Conservation (phyloP, 495 filamentous ascomycete genomes). For the Aspergillus taichungensis region DNA sequence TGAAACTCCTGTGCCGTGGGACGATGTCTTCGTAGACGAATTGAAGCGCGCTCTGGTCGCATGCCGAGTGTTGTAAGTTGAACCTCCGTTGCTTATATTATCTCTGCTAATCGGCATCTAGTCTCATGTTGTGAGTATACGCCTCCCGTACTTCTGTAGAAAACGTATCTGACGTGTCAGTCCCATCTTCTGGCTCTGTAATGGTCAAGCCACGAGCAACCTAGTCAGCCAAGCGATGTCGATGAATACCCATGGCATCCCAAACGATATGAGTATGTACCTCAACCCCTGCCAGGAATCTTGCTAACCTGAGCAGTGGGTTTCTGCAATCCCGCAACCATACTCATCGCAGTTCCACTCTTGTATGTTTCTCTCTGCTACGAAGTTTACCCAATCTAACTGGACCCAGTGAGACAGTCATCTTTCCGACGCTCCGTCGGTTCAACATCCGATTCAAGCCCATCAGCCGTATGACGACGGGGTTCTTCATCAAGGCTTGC, state of each 20-base stretch:
- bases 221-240: constrained; percentile 53
- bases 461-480: constrained; percentile 40
- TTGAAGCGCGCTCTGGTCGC: constrained; percentile 50
- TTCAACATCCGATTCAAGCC: constrained; percentile 33
- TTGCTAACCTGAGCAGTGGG: constrained; percentile 6
- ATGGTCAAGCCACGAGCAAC: constrained; percentile 44
- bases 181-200: constrained; percentile 50
- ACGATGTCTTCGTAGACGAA: constrained; percentile 57
- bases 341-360: constrained; percentile 52
- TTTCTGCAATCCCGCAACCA: not conserved
- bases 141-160: not conserved
- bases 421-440: constrained; percentile 33
- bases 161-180: not conserved
- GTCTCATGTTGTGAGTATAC: not conserved
- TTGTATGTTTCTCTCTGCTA: constrained; percentile 34
- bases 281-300: too few species aligned
- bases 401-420: constrained; percentile 40
- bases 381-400: constrained; percentile 33
- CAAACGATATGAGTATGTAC: constrained; percentile 54
- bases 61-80: constrained; percentile 39
- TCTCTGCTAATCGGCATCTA: not conserved
- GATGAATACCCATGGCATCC: constrained; percentile 53
- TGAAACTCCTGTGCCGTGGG: constrained; percentile 43
- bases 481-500: constrained; percentile 29
- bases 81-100: constrained; percentile 15